phyloP scores from a whole-genome alignment of 805 yeast species.

The Lipomyces spencermartinsiae region DNA sequence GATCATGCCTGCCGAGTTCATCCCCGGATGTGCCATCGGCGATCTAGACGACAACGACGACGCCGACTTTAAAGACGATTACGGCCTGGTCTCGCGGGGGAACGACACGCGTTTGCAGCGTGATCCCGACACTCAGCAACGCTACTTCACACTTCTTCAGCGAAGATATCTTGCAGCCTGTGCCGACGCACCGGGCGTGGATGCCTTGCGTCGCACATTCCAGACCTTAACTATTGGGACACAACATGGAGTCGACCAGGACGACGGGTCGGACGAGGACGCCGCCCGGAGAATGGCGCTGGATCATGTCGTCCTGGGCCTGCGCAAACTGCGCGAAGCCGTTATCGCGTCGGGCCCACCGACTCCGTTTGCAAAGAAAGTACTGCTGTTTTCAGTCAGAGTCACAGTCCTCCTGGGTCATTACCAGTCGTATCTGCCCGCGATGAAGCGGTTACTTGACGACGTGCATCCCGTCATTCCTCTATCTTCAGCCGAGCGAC shows the following conservation, averaged over 20 bases:
- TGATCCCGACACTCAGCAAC: conserved; percentile 24
- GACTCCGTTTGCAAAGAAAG: conserved; percentile 52
- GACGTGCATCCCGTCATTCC: conserved; percentile 37
- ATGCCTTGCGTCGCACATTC: conserved; percentile 24
- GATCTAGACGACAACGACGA: neutral
- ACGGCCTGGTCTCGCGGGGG: conserved; percentile 37
- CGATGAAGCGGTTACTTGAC: conserved; percentile 53
- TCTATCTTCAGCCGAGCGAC: conserved; percentile 47
- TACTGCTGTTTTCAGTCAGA: conserved; percentile 56
- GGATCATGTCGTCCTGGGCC: conserved; percentile 28
- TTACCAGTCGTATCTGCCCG: conserved; percentile 61
- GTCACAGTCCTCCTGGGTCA: conserved; percentile 55
- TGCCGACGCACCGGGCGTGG: conserved; percentile 27
- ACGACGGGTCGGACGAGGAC: conserved; percentile 12
- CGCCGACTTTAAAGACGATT: conserved; percentile 21
- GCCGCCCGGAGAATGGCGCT: conserved; percentile 14
- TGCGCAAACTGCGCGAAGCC: conserved; percentile 60
- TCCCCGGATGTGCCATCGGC: neutral
- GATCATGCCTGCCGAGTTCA: neutral
- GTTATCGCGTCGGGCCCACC: conserved; percentile 47
- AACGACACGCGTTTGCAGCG: conserved; percentile 27
- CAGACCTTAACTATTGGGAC: conserved; percentile 9
- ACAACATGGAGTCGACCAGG: conserved; percentile 1
- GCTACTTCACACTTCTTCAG: conserved; percentile 31
- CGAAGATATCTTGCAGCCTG: conserved; percentile 26